phyloP scores from a whole-genome alignment of 2,329 filamentous ascomycete genomes.

The Colletotrichum sp. region DNA sequence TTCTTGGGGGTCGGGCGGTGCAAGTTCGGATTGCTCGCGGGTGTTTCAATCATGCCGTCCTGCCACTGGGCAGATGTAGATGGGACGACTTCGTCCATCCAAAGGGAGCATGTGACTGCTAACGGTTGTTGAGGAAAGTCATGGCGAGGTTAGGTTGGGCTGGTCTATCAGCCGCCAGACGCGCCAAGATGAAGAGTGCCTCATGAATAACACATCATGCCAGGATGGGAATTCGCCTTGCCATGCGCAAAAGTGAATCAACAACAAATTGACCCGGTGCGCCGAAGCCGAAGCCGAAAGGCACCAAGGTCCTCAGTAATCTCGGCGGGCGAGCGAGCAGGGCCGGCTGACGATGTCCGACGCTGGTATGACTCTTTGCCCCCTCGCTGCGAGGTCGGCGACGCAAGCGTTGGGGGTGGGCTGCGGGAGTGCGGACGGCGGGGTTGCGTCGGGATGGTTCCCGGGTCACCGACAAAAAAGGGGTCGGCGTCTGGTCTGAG shows the following conservation, averaged over 20 bases:
- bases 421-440: neutral
- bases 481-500: neutral
- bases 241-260: neutral
- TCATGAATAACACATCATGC: neutral
- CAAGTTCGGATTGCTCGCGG: conserved; percentile 1
- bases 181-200: neutral
- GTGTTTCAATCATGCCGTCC: neutral
- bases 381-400: neutral
- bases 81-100: neutral
- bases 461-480: neutral
- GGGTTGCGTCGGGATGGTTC: neutral
- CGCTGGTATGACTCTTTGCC: neutral
- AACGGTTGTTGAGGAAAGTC: neutral
- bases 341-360: neutral
- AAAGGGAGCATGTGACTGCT: neutral
- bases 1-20: neutral
- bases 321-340: neutral
- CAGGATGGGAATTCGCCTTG: neutral
- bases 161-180: neutral
- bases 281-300: neutral
- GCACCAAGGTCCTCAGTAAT: neutral
- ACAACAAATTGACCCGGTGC: neutral
- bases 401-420: too few relatives aligned
- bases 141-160: neutral
- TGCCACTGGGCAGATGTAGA: neutral